Evolutionary conservation across 306 rosid genomes (phyloP).

Genomic region (Benincasa hispida): DNA sequence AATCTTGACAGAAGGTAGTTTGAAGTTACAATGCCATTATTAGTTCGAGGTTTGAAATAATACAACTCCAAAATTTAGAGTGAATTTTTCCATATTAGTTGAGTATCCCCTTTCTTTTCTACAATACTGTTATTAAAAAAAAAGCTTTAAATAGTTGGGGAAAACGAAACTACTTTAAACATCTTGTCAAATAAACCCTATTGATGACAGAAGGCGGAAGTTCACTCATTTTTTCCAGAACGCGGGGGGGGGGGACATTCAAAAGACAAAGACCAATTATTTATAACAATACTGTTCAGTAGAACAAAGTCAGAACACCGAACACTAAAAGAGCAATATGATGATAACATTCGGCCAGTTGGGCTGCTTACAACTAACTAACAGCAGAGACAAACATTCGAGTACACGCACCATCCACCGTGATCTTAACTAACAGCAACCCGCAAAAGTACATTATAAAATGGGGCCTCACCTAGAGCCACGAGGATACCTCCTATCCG

Average conservation of each 20-base stretch:
- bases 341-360: neutral
- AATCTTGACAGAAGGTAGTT: too few species aligned
- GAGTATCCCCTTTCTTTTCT: too few species aligned
- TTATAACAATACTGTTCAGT: neutral
- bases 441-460: neutral
- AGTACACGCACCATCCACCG: neutral
- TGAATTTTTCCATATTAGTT: too few species aligned
- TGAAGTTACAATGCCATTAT: too few species aligned
- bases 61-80: too few species aligned
- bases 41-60: too few species aligned
- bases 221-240: too few species aligned
- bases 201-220: neutral
- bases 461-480: constrained; percentile 42
- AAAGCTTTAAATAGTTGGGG: too few species aligned
- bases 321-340: neutral
- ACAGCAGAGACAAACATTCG: neutral
- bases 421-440: neutral
- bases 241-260: neutral
- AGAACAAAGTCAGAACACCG: neutral
- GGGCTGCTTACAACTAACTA: neutral
- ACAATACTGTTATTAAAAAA: too few species aligned
- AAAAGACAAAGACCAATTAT: neutral
- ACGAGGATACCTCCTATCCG: constrained; percentile 62
- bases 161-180: too few species aligned
- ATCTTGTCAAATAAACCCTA: neutral